phyloP scores from a whole-genome alignment of 2,329 filamentous ascomycete genomes.

The Teratosphaeria pseudoeucalypti region DNA sequence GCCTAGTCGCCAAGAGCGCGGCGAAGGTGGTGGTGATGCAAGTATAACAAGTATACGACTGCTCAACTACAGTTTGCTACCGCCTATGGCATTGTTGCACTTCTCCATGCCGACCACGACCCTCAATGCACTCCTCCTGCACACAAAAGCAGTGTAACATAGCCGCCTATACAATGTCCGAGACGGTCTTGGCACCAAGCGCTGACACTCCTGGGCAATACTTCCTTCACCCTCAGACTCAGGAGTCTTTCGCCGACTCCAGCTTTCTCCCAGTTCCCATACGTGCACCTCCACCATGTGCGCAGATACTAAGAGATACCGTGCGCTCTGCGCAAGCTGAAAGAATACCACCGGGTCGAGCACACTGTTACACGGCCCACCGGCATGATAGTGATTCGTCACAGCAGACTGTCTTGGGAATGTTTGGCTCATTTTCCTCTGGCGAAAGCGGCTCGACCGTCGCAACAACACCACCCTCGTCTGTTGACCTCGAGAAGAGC shows the following conservation, averaged over 20 bases:
- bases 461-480: constrained; percentile 17
- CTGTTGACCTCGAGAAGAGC: constrained; percentile 23
- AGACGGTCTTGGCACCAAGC: constrained; percentile 14
- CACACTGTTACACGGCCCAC: not conserved
- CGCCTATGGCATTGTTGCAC: not conserved
- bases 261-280: constrained; percentile 7
- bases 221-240: not conserved
- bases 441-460: constrained; percentile 9
- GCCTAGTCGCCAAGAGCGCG: constrained; percentile 7
- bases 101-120: not conserved
- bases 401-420: constrained; percentile 3
- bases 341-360: not conserved
- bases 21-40: constrained; percentile 6
- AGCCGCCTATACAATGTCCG: constrained; percentile 6
- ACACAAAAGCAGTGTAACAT: not conserved
- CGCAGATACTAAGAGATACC: constrained; percentile 3
- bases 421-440: constrained; percentile 18
- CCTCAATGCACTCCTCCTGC: not conserved
- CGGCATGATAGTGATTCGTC: constrained; percentile 3
- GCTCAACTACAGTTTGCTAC: not conserved
- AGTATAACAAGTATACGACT: not conserved
- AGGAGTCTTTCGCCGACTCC: constrained; percentile 9
- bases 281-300: constrained; percentile 10
- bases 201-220: constrained; percentile 4
- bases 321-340: not conserved